These are phyloP conservation scores for Mucor circinelloides DNA, from an alignment of 371 early-diverging fungal genomes.

Conservation along the genomic window DNA sequence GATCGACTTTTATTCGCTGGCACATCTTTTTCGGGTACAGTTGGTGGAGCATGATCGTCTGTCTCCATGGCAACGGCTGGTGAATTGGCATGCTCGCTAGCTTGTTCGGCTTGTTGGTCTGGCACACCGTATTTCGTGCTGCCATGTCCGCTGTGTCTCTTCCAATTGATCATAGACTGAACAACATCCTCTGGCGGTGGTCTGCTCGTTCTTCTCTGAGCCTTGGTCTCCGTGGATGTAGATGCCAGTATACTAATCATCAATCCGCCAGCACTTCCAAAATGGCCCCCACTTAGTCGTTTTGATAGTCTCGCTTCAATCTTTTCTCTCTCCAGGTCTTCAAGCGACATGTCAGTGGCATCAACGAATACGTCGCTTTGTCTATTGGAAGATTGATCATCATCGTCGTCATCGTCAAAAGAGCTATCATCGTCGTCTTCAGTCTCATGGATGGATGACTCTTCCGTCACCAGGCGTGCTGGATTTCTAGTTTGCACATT, in stretches of 20 bases:
- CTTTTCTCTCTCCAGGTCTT: conserved; percentile 46
- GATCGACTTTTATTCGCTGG: background rate
- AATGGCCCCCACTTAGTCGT: conserved; percentile 52
- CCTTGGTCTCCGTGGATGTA: conserved; percentile 3
- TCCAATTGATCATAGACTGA: conserved; percentile 48
- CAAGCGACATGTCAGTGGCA: conserved; percentile 36
- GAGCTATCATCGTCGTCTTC: conserved; percentile 17
- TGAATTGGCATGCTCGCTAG: background rate
- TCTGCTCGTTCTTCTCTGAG: conserved; percentile 22
- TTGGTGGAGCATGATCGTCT: background rate
- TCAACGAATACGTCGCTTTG: conserved; percentile 47
- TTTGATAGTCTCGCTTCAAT: conserved; percentile 38
- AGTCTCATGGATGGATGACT: conserved; percentile 1
- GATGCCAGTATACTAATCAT: conserved; percentile 34
- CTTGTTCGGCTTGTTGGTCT: background rate
- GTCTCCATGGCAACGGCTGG: background rate
- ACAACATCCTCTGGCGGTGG: conserved; percentile 41
- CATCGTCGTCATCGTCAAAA: conserved; percentile 25
- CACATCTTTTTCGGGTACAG: conserved; percentile 7
- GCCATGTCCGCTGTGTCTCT: conserved; percentile 33
- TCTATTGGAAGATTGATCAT: conserved; percentile 27
- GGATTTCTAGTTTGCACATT: conserved; percentile 29
- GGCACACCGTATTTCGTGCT: background rate
- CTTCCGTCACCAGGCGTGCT: conserved; percentile 7
- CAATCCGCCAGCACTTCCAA: conserved; percentile 53